These are phyloP conservation scores for Schoenoplectus tabernaemontani DNA, from an alignment of 202 grass and related monocot genomes.

Conservation along the genomic window DNA sequence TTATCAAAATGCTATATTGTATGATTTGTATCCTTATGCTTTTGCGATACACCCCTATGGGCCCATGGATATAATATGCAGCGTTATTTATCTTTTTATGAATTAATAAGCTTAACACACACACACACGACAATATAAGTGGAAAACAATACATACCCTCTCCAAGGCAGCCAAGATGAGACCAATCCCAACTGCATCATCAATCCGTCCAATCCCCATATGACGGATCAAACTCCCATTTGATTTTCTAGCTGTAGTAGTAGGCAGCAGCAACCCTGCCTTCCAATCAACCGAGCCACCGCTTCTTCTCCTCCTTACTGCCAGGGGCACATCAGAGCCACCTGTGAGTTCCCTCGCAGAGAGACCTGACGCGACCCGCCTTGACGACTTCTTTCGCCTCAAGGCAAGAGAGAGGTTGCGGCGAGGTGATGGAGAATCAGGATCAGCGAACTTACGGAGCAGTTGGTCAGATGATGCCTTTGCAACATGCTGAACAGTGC, in stretches of 20 bases:
- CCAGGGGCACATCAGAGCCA: neutral
- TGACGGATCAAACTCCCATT: slow-evolving; percentile 30
- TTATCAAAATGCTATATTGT: no score
- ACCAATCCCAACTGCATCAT: slow-evolving; percentile 45
- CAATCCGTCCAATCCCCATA: slow-evolving; percentile 37
- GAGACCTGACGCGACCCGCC: slow-evolving; percentile 65
- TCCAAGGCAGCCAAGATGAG: slow-evolving; percentile 65
- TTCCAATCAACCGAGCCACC: slow-evolving; percentile 61
- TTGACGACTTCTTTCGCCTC: slow-evolving; percentile 57
- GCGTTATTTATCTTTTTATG: no score
- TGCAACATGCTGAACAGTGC: slow-evolving; percentile 60
- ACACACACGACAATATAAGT: neutral
- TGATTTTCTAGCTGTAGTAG: slow-evolving; percentile 20
- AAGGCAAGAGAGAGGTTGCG: slow-evolving; percentile 35
- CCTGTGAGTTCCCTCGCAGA: slow-evolving; percentile 44
- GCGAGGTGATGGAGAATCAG: slow-evolving; percentile 25
- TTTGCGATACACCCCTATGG: no score
- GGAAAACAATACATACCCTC: slow-evolving; percentile 44
- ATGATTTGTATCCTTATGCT: no score
- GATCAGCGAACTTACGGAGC: slow-evolving; percentile 93
- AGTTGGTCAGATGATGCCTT: slow-evolving; percentile 89
- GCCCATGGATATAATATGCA: no score
- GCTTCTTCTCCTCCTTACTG: slow-evolving; percentile 35
- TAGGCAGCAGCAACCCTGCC: slow-evolving; percentile 53
- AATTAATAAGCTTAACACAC: neutral